A percentile compares a stretch with the other conserved stretches of the same genome.
These are phyloP conservation scores for Rhizomucor miehei DNA, from an alignment of 371 early-diverging fungal species.

Conservation along the genomic window DNA sequence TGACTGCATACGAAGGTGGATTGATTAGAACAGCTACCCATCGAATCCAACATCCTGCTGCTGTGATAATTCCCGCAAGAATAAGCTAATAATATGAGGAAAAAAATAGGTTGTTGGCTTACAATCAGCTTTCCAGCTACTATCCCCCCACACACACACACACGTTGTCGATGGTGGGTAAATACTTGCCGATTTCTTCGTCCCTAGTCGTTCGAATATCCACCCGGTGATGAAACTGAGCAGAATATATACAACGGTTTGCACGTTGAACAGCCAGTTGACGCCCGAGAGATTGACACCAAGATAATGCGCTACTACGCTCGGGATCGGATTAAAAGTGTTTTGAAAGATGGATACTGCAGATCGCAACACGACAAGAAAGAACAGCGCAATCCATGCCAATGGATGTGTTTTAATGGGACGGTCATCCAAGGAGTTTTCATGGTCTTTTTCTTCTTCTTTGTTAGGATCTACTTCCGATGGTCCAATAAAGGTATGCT, in stretches of 20 bases:
- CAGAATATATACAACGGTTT: conserved; percentile 46
- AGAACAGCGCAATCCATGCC: conserved; percentile 35
- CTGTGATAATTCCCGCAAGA: conserved; percentile 41
- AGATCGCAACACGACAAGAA: conserved; percentile 30
- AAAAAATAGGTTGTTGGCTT: too few species aligned
- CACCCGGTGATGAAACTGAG: conserved; percentile 48
- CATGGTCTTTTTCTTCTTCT: conserved; percentile 3
- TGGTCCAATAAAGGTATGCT: conserved; percentile 5
- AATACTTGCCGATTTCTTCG: conserved; percentile 43
- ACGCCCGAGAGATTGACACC: conserved; percentile 26
- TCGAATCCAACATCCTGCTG: conserved; percentile 60
- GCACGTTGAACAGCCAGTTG: conserved; percentile 46
- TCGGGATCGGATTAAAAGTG: conserved; percentile 42
- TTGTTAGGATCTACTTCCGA: neutral
- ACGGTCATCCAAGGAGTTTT: neutral
- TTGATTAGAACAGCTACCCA: conserved; percentile 46
- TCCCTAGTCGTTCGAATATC: conserved; percentile 45
- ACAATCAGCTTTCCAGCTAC: too few species aligned
- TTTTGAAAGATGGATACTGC: conserved; percentile 35
- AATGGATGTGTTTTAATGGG: conserved; percentile 25
- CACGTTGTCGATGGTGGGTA: too few species aligned
- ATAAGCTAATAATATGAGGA: conserved; percentile 25
- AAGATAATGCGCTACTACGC: conserved; percentile 32
- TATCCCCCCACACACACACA: too few species aligned
- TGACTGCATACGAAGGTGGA: conserved; percentile 42